Evolutionary conservation across 108 stramenopile genomes (phyloP), one percentile per base, ranked within the genome.

Genomic region (Conticribra weissflogii): DNA sequence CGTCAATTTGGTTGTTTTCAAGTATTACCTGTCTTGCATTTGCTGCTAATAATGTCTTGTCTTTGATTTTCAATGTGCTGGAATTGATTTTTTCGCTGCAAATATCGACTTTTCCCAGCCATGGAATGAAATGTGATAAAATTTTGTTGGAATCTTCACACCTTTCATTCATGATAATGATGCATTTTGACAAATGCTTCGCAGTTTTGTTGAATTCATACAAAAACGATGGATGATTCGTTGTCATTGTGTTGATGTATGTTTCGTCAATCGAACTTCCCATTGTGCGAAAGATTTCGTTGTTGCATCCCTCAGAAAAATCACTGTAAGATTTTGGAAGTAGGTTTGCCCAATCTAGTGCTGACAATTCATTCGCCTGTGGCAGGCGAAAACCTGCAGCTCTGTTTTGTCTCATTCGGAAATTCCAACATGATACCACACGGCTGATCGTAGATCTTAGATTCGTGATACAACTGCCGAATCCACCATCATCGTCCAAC

Each of bases 341-440:
- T 1, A 71, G 50, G 31, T 31, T 36, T 2, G 22, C 25, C 71
- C 71, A 71, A 53, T 71, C 71, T 0, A 53, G 14, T 1, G 71
- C 31, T 22, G 60, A 51, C 15, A 71, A 1, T 54, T 61, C 25
- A 33, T 51, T 53, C 18, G 71, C 48, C 1, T 48, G 27, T 17
- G 71, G 71, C 47, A 71, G 15, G 8, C 16, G n/a, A 47, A 16
- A 16, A 24, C 5, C 1, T 14, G 19, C 59, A 3, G 28, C 0
- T 22, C 47, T 5, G 9, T 56, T 32, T 48, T 59, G 36, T 0
- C 52, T n/a, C 50, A 71, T 54, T 1, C 71, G 47, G 54, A 45
- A 71, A 34, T 71, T 71, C 49, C 51, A 71, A 25, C 71, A 71
- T 0, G 60, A 62, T 3, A 71, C 71, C 0, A 71, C 71, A n/a